These are phyloP conservation scores for Calonectria pseudoturangicola DNA, from an alignment of 2,329 filamentous ascomycete species.

Conservation along the genomic window DNA sequence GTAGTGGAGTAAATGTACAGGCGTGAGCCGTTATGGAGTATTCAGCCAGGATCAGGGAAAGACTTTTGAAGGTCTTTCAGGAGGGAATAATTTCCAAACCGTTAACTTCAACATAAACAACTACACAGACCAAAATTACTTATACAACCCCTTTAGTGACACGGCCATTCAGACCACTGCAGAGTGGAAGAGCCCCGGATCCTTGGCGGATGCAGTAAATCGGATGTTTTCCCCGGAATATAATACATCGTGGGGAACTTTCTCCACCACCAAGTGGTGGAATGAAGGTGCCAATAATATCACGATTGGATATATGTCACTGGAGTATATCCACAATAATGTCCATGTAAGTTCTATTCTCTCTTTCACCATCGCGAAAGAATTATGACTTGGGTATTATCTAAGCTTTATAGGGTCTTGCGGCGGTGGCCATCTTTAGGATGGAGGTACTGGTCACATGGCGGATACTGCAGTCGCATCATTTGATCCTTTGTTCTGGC, in stretches of 20 bases:
- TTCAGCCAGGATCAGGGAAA: background rate
- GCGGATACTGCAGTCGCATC: slow-evolving; percentile 72
- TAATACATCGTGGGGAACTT: slow-evolving; percentile 51
- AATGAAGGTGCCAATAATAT: background rate
- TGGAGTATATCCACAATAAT: slow-evolving; percentile 64
- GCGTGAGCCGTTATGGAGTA: slow-evolving; percentile 34
- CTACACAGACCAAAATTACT: slow-evolving; percentile 13
- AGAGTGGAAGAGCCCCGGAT: slow-evolving; percentile 45
- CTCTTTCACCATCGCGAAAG: too few species aligned
- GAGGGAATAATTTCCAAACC: slow-evolving; percentile 28
- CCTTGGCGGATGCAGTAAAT: slow-evolving; percentile 49
- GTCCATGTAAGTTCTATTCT: slow-evolving; percentile 55
- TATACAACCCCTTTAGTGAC: background rate
- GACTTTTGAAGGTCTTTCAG: slow-evolving; percentile 19
- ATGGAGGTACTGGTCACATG: slow-evolving; percentile 69
- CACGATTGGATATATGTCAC: slow-evolving; percentile 43
- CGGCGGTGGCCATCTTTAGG: slow-evolving; percentile 52
- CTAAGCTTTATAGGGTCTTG: slow-evolving; percentile 17
- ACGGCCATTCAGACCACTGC: background rate
- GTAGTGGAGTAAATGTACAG: slow-evolving; percentile 33
- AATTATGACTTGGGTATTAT: background rate
- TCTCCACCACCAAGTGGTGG: slow-evolving; percentile 31
- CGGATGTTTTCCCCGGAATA: slow-evolving; percentile 51
- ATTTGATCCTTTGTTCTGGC: slow-evolving; percentile 79
- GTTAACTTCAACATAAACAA: slow-evolving; percentile 16